phyloP scores from a whole-genome alignment of 2,329 filamentous ascomycete species.

The Microdochium trichocladiopsis region DNA sequence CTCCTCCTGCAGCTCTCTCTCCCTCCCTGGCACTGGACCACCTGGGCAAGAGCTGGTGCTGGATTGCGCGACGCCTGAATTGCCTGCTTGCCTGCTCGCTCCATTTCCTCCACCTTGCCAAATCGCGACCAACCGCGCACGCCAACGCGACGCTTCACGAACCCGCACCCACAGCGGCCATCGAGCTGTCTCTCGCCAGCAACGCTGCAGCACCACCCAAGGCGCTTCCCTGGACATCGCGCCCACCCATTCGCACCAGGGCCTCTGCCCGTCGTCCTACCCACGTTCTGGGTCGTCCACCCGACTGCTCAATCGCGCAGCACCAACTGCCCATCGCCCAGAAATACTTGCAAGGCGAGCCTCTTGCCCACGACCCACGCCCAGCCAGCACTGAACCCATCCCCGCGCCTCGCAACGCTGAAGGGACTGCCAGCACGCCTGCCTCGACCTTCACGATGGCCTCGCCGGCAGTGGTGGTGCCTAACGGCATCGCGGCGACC shows the following conservation, averaged over 20 bases:
- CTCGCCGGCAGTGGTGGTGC: neutral
- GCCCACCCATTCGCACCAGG: neutral
- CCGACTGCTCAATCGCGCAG: neutral
- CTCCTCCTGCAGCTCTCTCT: too few species aligned
- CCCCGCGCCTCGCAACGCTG: neutral
- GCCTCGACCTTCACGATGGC: neutral
- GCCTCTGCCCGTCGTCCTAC: neutral
- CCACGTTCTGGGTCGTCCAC: neutral
- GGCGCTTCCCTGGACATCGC: neutral
- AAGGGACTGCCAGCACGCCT: neutral
- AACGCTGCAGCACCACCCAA: neutral
- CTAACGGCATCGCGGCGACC: neutral
- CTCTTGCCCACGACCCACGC: neutral
- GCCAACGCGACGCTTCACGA: neutral
- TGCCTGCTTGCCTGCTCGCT: neutral
- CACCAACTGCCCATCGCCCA: neutral
- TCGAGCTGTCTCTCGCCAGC: neutral
- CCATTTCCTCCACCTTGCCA: neutral
- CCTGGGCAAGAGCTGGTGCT: too few species aligned
- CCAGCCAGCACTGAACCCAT: neutral
- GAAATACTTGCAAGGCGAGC: neutral
- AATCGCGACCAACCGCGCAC: constrained; percentile 1
- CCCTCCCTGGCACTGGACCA: too few species aligned
- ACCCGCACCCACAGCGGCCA: too few species aligned
- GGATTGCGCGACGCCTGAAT: neutral